Percentiles rank a stretch among this genome's conserved stretches.
phyloP scores from a whole-genome alignment of 352 stramenopile species.

The Pythium folliculosum region DNA sequence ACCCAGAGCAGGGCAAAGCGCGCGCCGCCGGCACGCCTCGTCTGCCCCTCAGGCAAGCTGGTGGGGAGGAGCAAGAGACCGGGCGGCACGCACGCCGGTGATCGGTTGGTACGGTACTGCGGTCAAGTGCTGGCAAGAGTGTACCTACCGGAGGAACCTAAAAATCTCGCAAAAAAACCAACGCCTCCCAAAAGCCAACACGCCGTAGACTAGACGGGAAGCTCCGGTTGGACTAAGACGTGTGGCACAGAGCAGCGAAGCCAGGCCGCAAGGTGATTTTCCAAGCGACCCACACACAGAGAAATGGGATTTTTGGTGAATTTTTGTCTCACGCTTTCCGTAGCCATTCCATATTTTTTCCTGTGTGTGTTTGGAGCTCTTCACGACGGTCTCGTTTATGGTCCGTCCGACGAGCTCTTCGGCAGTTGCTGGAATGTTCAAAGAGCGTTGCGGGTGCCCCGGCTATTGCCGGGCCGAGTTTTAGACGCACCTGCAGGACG shows the following conservation, averaged over 20 bases:
- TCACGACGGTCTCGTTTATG: slow-evolving; percentile 7
- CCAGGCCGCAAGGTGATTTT: not conserved
- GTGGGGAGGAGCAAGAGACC: slow-evolving; percentile 7
- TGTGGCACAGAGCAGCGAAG: not conserved
- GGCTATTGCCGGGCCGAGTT: not conserved
- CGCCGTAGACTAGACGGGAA: not conserved
- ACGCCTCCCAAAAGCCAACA: not conserved
- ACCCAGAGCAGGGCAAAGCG: not conserved
- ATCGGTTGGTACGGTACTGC: not conserved
- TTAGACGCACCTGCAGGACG: slow-evolving; percentile 9
- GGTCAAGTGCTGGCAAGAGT: not conserved
- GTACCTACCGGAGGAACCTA: not conserved
- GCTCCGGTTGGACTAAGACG: slow-evolving; percentile 15
- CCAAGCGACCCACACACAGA: not conserved
- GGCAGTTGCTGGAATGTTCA: slow-evolving; percentile 30
- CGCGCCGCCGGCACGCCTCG: not conserved
- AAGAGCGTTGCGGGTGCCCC: slow-evolving; percentile 14
- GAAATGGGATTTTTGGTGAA: not conserved
- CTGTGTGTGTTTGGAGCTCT: not conserved
- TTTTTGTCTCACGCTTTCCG: slow-evolving; percentile 8
- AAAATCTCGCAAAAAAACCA: not conserved
- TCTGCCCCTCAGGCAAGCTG: not conserved
- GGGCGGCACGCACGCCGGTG: slow-evolving; percentile 7
- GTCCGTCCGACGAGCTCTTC: not conserved
- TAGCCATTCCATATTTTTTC: not conserved